Evolutionary conservation across 2,329 filamentous ascomycete genomes (phyloP), one percentile per base, ranked within the genome.

Genomic region (Claviceps maximensis): DNA sequence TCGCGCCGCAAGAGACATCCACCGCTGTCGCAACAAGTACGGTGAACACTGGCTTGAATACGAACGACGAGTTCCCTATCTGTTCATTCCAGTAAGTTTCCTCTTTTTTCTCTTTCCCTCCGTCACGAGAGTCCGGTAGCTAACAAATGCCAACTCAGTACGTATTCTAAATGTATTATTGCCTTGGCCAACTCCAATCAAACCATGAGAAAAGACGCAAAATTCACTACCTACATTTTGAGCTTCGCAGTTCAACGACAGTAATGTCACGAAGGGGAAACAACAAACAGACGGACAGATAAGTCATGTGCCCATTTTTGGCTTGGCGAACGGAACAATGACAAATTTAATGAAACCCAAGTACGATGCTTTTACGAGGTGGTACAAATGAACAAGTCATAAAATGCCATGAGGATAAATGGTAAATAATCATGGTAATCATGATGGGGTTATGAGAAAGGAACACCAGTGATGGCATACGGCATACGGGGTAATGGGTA

Each of bases 41-140:
- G 88, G 87, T 3, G 83, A 87, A 57, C 82, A 83, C 31, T 94
- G 88, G 88, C 70, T 74, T 27, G 83, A 90, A 72, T 94, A 93
- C 64, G 84, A 87, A 72, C 79, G 76, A 70, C 75, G 77, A 61
- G 87, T 90, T 49, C 88, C 88, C 21, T 91, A 89, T 67, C 73
- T 93, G 52, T 93, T 94, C 67, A 89, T 94, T 71, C 88, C 88
- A 40, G 74, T 77, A 62, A 65, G 71, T 67, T 1, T 5, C 13
- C 10, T 41, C 7, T 10, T 21, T 21, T 4, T 4, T 21, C 19
- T 42, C 21, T 21, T 21, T 3, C 5, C 15, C 5, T 41, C 12
- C 6, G 3, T 2, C 13, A 9, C 8, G 19, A 42, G 3, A 23
- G 1, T 42, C 1, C 6, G 4, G 7, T 25, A 42, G 25, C 36